These are phyloP conservation scores for Termitomyces sp. DNA, from an alignment of 1,284 basidiomycete genomes.

Conservation along the genomic window DNA sequence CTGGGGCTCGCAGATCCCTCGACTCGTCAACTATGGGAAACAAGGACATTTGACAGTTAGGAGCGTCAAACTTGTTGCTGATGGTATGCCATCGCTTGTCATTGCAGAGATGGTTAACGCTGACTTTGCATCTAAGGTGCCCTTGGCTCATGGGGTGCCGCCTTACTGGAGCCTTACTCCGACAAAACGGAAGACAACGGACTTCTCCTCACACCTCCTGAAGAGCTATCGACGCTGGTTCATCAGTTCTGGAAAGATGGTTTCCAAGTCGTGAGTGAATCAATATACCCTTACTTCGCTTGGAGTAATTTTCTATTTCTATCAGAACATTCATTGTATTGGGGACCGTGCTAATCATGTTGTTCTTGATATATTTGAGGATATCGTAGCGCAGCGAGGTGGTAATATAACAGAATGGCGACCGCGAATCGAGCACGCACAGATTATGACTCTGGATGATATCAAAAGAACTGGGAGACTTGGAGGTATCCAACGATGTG, in stretches of 20 bases:
- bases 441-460: constrained; percentile 74
- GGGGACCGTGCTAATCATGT: constrained; percentile 86
- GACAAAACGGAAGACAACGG: constrained; percentile 72
- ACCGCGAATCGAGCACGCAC: constrained; percentile 87
- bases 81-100: constrained; percentile 40
- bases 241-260: constrained; percentile 60
- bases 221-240: constrained; percentile 51
- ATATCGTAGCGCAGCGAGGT: constrained; percentile 28
- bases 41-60: constrained; percentile 66
- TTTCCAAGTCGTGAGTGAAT: constrained; percentile 64
- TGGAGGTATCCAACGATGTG: constrained; percentile 47
- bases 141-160: constrained; percentile 88
- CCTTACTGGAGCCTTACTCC: constrained; percentile 79
- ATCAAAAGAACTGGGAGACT: constrained; percentile 64
- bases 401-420: constrained; percentile 45
- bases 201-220: constrained; percentile 57
- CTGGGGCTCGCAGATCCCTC: constrained; percentile 61
- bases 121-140: constrained; percentile 49
- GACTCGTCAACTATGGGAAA: constrained; percentile 56
- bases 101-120: not conserved
- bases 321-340: constrained; percentile 84
- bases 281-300: not conserved
- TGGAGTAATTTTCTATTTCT: not conserved
- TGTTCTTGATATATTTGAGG: constrained; percentile 77
- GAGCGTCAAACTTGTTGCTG: constrained; percentile 79